Percentiles rank a stretch among this genome's conserved stretches.
phyloP scores from a whole-genome alignment of 2,329 filamentous ascomycete genomes.

The Didymella pomorum region DNA sequence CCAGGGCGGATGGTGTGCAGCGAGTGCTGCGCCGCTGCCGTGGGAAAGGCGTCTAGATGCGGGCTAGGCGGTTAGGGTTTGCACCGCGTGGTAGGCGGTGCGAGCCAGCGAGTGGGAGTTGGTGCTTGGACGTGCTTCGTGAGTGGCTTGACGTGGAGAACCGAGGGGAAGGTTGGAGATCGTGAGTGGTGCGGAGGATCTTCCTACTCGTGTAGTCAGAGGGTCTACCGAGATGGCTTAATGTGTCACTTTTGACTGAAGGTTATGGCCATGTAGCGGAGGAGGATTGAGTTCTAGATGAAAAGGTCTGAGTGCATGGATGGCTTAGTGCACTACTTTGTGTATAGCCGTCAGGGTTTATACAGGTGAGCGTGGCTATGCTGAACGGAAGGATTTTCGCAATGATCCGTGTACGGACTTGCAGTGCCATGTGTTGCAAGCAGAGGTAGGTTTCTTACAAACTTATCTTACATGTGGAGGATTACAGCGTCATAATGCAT shows the following conservation, averaged over 20 bases:
- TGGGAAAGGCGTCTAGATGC: slow-evolving; percentile 3
- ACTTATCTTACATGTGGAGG: slow-evolving; percentile 20
- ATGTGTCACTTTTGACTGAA: slow-evolving; percentile 1
- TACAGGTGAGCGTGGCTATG: neutral
- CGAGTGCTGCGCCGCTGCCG: slow-evolving; percentile 7
- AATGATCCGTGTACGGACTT: neutral
- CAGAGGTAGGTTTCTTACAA: slow-evolving; percentile 12
- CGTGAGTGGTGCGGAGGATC: slow-evolving; percentile 13
- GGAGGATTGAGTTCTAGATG: neutral
- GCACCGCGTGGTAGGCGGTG: slow-evolving; percentile 9
- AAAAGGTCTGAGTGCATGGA: neutral
- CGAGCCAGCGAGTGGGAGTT: neutral
- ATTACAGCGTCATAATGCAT: slow-evolving; percentile 23
- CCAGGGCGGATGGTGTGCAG: slow-evolving; percentile 20
- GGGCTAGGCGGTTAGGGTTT: slow-evolving; percentile 14
- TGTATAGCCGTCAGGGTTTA: neutral
- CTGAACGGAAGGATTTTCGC: neutral
- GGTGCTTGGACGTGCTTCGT: slow-evolving; percentile 3
- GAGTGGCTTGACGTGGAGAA: neutral
- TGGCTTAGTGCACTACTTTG: neutral
- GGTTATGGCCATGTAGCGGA: neutral
- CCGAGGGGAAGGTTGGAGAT: neutral
- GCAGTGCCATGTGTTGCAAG: neutral
- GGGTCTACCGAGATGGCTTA: neutral
- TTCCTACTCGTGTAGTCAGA: slow-evolving; percentile 4